Percentiles rank a stretch among this genome's conserved stretches.
Evolutionary conservation across 257 asterid genomes (phyloP).

Genomic region (Solanum chiquidenum): DNA sequence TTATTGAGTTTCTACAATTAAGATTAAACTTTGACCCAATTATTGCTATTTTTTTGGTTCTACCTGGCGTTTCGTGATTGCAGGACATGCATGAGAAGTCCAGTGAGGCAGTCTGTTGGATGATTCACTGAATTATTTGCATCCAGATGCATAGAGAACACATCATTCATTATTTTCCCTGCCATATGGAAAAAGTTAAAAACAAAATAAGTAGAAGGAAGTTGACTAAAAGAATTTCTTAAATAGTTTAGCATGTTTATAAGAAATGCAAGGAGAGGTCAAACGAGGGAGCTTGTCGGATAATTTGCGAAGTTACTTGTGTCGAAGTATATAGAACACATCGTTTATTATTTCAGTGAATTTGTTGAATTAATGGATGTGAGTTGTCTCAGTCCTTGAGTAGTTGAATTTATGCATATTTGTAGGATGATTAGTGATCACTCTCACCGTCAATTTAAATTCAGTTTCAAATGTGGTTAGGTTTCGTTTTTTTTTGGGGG

Average conservation of each 20-base stretch:
- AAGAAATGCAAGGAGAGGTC: neutral
- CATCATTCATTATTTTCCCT: neutral
- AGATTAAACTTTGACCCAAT: neutral
- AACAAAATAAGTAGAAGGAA: neutral
- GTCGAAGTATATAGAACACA: neutral
- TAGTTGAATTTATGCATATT: neutral
- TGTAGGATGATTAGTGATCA: neutral
- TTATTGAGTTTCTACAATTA: neutral
- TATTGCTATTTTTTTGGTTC: neutral
- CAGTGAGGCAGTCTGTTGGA: neutral
- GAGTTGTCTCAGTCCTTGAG: neutral
- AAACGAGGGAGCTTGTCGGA: neutral
- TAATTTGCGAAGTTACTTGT: neutral
- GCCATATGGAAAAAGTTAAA: neutral
- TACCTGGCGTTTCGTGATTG: neutral
- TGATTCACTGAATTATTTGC: neutral
- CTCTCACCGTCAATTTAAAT: neutral
- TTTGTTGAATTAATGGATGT: neutral
- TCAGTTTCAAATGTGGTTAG: neutral
- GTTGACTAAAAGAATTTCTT: neutral
- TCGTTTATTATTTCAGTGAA: neutral
- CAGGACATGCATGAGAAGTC: neutral
- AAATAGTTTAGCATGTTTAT: neutral
- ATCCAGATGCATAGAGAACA: neutral
- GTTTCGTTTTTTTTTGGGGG: neutral